phyloP scores from a whole-genome alignment of 2,329 filamentous ascomycete genomes.

The Fusarium caatingaense region DNA sequence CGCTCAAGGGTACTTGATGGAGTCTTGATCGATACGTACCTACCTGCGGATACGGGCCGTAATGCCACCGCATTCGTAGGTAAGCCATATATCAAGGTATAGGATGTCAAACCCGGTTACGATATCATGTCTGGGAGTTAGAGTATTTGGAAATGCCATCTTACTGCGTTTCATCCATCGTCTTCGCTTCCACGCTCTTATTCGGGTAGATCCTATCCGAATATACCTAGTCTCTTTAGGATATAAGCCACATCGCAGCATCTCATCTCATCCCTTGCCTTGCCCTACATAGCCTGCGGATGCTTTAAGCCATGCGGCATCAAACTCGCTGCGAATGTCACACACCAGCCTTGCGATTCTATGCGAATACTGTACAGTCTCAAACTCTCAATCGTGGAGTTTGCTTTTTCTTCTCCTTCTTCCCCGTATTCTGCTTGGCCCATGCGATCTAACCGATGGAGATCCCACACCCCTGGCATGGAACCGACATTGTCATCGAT shows the following conservation, averaged over 20 bases:
- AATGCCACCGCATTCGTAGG: background rate
- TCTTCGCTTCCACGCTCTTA: conserved; percentile 24
- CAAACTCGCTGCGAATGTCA: background rate
- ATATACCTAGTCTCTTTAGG: background rate
- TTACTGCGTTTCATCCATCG: background rate
- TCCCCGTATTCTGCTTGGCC: background rate
- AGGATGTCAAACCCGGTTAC: background rate
- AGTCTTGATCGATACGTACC: conserved; percentile 9
- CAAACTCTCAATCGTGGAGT: background rate
- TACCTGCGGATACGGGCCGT: background rate
- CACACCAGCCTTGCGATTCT: background rate
- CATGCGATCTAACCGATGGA: conserved; percentile 15
- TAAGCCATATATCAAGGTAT: background rate
- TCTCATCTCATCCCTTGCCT: conserved; percentile 4
- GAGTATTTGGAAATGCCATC: background rate
- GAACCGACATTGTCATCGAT: conserved; percentile 15
- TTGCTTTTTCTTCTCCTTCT: background rate
- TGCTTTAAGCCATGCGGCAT: background rate
- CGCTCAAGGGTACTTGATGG: conserved; percentile 11
- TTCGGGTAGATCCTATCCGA: conserved; percentile 27
- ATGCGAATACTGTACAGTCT: conserved; percentile 1
- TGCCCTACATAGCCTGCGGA: background rate
- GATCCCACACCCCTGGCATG: conserved; percentile 11
- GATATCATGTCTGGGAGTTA: background rate
- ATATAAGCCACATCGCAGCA: conserved; percentile 24